Base-by-base conservation (phyloP, 2,329 filamentous ascomycete genomes). In the Fusarium nodosum region DNA sequence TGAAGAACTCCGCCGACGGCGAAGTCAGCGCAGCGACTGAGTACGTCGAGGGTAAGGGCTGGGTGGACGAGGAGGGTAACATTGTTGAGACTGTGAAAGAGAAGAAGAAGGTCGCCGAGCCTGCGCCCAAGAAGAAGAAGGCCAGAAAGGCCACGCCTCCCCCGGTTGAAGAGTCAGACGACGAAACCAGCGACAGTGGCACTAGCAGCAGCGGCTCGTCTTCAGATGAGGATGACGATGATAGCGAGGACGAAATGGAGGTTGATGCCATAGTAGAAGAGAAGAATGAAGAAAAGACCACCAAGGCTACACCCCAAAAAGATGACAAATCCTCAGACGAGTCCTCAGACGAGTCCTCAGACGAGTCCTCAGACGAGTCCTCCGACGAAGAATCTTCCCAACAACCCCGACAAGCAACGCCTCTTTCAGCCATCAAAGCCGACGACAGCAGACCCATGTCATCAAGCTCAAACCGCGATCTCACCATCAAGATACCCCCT, bases 11-110 rank as follows among this genome's bases (percentile, higher is more conserved):
- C 3, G 71, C 76, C 13, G 74, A 76, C 38, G 66, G 59, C 28
- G 64, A 64, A 16, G 55, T 77, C 42, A 79, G 82, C 7, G 77
- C 81, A 2, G 80, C 79, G 2, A 80, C 80, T 3, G 89, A 91
- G 58, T 97, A 91, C 77, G 87, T 96, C 41, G 91, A 97, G 56
- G 94, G 91, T 24, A 90, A 92, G 74, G 95, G 95, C 2, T 98
- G 96, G 95, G 86, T 97, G 0, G 91, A 97, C 73, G 87, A 89
- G 65, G 83, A 90, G 18, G 94, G 94, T 8, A 88, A 90, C 57
- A 82, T 97, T 2, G 87, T 97, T 4, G 92, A 97, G 78, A 79
- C 79, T 11, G 82, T 82, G 36, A 84, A 81, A 66, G 76, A 74
- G 33, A 84, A 79, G 34, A 84, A 79, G 63, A 66, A 65, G 56